A percentile compares a stretch with the other conserved stretches of the same genome.
These are phyloP conservation scores for Colletotrichum lini DNA, from an alignment of 2,329 filamentous ascomycete genomes.

Conservation along the genomic window DNA sequence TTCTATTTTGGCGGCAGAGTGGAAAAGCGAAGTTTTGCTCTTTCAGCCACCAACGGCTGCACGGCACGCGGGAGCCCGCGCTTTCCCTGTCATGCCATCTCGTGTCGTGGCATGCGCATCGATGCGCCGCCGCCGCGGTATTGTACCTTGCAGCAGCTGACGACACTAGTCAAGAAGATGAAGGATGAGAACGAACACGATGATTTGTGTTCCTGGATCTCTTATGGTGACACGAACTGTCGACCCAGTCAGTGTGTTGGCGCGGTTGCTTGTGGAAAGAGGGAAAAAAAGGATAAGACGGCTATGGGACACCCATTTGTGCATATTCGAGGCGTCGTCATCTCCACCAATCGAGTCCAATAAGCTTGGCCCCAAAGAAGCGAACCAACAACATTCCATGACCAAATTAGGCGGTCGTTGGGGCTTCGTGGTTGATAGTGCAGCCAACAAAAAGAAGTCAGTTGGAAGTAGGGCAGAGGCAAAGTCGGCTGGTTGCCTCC, in stretches of 20 bases:
- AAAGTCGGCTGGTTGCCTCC: not conserved
- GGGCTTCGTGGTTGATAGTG: constrained; percentile 25
- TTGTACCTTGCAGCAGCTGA: constrained; percentile 13
- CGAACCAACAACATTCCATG: constrained; percentile 1
- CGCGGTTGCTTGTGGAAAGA: constrained; percentile 5
- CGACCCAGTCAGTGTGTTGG: not conserved
- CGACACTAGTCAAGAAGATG: not conserved
- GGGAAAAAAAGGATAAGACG: not conserved
- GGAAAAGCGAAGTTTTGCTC: not conserved
- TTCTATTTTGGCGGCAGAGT: not conserved
- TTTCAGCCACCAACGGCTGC: constrained; percentile 5
- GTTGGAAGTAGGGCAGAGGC: constrained; percentile 6
- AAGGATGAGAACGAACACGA: not conserved
- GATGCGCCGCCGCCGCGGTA: constrained; percentile 10
- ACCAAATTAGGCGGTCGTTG: not conserved
- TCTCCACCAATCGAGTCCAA: constrained; percentile 14
- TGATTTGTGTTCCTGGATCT: not conserved
- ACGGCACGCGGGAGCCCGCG: constrained; percentile 4
- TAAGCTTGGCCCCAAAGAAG: not conserved
- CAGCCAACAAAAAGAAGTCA: constrained; percentile 7
- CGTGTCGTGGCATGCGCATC: not conserved
- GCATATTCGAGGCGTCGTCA: constrained; percentile 18
- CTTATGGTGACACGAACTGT: not conserved
- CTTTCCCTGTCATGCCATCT: not conserved
- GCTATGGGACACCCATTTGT: constrained; percentile 10